Conservation (phyloP, 1,284 basidiomycete species). For the Cryptococcus jaspeensis region DNA sequence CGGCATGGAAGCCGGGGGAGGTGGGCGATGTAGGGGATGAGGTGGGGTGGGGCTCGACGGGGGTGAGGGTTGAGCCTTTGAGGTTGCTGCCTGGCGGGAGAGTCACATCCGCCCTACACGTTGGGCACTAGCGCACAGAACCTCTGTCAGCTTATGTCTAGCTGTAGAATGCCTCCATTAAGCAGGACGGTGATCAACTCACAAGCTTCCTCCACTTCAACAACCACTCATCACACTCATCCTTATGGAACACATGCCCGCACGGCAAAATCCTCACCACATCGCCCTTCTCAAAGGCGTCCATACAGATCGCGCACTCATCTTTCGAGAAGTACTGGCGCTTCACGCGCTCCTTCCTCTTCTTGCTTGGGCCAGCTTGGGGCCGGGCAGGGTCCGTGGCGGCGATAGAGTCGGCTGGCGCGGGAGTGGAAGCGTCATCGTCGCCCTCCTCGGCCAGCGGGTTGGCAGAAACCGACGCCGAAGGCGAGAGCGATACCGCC, state of each 20-base stretch:
- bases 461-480: not conserved
- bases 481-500: not conserved
- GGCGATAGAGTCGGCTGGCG: too few species aligned
- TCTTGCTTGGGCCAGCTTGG: not conserved
- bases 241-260: slow-evolving; percentile 68
- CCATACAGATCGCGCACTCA: slow-evolving; percentile 89
- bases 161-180: slow-evolving; percentile 1
- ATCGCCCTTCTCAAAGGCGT: slow-evolving; percentile 78
- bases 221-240: slow-evolving; percentile 86
- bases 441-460: not conserved
- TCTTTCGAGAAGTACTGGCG: slow-evolving; percentile 50
- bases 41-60: slow-evolving; percentile 9
- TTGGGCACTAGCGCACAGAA: slow-evolving; percentile 64
- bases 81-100: slow-evolving; percentile 52
- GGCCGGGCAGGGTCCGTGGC: not conserved
- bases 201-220: slow-evolving; percentile 85
- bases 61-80: slow-evolving; percentile 28
- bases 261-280: slow-evolving; percentile 84
- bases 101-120: slow-evolving; percentile 85
- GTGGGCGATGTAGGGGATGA: not conserved
- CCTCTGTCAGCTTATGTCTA: slow-evolving; percentile 4
- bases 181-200: slow-evolving; percentile 40
- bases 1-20: not conserved
- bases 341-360: slow-evolving; percentile 3
- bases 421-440: not conserved